phyloP scores from a whole-genome alignment of 1,284 basidiomycete species.

The Puccinia hordei region DNA sequence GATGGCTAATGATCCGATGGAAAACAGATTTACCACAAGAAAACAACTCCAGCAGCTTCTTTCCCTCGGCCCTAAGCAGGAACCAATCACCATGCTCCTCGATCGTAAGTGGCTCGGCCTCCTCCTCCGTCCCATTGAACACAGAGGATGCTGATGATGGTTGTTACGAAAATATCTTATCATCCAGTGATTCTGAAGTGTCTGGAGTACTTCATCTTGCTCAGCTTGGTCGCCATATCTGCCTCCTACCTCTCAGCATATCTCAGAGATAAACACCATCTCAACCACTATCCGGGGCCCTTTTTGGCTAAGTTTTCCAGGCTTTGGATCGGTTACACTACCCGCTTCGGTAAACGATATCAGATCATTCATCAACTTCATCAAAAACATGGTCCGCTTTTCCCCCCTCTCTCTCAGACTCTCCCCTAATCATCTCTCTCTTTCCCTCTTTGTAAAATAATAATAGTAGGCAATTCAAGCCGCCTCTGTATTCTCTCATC shows the following conservation, averaged over 20 bases:
- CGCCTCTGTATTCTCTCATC: conserved; percentile 7
- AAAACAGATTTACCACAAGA: too few species aligned
- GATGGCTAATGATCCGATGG: too few species aligned
- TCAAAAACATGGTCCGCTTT: conserved; percentile 69
- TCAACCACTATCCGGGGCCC: conserved; percentile 68
- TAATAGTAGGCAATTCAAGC: background rate
- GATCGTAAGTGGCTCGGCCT: too few species aligned
- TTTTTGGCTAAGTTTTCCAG: conserved; percentile 74
- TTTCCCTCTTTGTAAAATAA: too few species aligned
- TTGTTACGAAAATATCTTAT: too few species aligned
- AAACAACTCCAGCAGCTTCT: too few species aligned
- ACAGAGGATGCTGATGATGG: too few species aligned
- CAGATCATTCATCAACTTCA: conserved; percentile 76
- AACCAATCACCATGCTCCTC: too few species aligned
- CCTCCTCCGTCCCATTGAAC: too few species aligned
- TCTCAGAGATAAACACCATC: background rate
- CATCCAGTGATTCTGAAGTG: background rate
- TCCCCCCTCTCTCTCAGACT: background rate
- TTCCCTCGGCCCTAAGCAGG: too few species aligned
- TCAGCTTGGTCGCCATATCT: background rate
- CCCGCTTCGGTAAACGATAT: conserved; percentile 72
- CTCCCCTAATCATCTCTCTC: too few species aligned
- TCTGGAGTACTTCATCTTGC: background rate
- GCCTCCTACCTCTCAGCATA: conserved; percentile 5
- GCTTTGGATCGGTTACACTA: conserved; percentile 72